These are phyloP conservation scores for Sisymbrium altissimum DNA, from an alignment of 345 rosid species.

Conservation along the genomic window DNA sequence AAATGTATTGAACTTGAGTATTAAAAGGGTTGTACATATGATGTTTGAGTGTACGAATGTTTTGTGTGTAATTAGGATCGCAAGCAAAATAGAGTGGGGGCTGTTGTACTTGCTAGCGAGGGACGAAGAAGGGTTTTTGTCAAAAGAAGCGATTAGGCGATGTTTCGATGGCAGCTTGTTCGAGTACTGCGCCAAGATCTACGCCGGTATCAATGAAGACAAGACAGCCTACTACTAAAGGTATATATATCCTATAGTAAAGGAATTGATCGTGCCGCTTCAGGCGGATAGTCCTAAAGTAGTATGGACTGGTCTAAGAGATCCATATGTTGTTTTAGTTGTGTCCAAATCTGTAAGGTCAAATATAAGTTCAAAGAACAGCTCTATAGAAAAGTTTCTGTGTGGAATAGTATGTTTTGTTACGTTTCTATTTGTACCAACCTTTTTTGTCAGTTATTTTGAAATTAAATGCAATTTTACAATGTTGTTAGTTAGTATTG, in stretches of 20 bases:
- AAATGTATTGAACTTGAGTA: neutral
- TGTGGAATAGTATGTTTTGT: neutral
- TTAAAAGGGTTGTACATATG: neutral
- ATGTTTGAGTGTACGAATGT: neutral
- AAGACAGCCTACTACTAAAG: conserved; percentile 32
- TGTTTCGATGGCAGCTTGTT: conserved; percentile 83
- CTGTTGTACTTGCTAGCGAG: conserved; percentile 63
- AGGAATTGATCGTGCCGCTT: neutral
- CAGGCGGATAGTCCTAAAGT: neutral
- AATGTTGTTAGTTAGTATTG: too few species aligned
- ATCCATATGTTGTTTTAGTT: neutral
- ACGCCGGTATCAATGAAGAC: conserved; percentile 34
- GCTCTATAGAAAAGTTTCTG: neutral
- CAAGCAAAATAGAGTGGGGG: conserved; percentile 61
- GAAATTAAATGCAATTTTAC: neutral
- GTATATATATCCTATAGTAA: neutral
- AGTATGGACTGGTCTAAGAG: neutral
- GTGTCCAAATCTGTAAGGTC: neutral
- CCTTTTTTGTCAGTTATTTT: neutral
- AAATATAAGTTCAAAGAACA: neutral
- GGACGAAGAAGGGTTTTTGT: conserved; percentile 70
- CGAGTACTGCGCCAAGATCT: conserved; percentile 63
- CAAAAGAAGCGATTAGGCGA: conserved; percentile 77
- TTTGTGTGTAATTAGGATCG: conserved; percentile 40
- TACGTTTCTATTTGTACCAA: neutral